These are phyloP conservation scores for Plasmodium billcollinsi DNA, from an alignment of 169 alveolate genomes.

Conservation along the genomic window DNA sequence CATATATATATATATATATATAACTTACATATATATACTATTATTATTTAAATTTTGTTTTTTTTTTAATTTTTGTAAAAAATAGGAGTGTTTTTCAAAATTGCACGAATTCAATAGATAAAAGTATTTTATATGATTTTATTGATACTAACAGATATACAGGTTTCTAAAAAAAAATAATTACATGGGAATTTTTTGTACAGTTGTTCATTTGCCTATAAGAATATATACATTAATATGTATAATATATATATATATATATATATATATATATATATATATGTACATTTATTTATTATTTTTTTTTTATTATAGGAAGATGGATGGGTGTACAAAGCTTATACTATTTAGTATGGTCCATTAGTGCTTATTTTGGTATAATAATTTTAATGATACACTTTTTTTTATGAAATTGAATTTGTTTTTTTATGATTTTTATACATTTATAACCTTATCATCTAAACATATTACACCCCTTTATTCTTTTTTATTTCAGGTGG, in stretches of 20 bases:
- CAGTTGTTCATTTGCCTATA: neutral
- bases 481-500: conserved; percentile 45
- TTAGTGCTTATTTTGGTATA: conserved; percentile 70
- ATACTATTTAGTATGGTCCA: conserved; percentile 67
- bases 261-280: neutral
- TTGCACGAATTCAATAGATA: conserved; percentile 65
- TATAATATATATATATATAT: neutral
- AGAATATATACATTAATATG: neutral
- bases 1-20: neutral
- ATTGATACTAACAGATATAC: conserved; percentile 62
- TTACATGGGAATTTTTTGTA: neutral
- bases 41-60: neutral
- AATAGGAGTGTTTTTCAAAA: conserved; percentile 70
- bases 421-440: conserved; percentile 8
- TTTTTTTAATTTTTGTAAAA: neutral
- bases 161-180: conserved; percentile 13
- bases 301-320: conserved; percentile 7
- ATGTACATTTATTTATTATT: neutral
- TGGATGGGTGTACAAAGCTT: conserved; percentile 77
- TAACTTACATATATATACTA: neutral
- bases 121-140: conserved; percentile 63
- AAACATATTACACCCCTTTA: too few species aligned
- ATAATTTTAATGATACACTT: neutral
- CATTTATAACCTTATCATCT: neutral
- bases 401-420: neutral